Evolutionary conservation across 805 yeast species (phyloP).

Genomic region (Torulaspora maleeae): DNA sequence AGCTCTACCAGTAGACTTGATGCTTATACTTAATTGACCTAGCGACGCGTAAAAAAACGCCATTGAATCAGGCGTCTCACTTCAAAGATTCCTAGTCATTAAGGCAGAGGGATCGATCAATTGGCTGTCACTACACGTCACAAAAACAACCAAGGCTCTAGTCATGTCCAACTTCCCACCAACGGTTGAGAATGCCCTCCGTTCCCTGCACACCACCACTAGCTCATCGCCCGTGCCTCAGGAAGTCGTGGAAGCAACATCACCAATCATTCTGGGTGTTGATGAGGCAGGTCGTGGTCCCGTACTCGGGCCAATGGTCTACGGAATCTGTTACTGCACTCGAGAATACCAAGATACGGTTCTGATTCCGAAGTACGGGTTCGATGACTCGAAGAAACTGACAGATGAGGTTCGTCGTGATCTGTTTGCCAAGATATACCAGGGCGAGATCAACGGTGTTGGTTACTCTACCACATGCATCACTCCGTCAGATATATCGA

Average conservation of each 20-base stretch:
- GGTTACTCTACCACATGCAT: slow-evolving; percentile 88
- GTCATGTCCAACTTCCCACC: slow-evolving; percentile 21
- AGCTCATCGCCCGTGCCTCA: slow-evolving; percentile 49
- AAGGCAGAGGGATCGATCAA: slow-evolving; percentile 1
- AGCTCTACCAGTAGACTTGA: background rate
- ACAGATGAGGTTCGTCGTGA: slow-evolving; percentile 64
- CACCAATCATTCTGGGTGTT: slow-evolving; percentile 66
- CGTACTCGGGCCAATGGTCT: slow-evolving; percentile 96
- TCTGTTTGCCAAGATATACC: slow-evolving; percentile 56
- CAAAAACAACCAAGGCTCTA: background rate
- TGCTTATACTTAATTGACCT: background rate
- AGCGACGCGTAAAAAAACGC: background rate
- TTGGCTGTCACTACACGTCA: background rate
- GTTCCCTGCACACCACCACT: slow-evolving; percentile 40
- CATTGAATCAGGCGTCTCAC: background rate
- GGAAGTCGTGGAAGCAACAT: slow-evolving; percentile 34
- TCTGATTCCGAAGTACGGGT: slow-evolving; percentile 59
- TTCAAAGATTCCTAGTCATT: background rate
- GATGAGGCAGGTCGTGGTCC: slow-evolving; percentile 99
- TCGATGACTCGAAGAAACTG: slow-evolving; percentile 89
- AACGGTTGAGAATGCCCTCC: slow-evolving; percentile 25
- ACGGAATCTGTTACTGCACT: slow-evolving; percentile 77
- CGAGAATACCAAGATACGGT: slow-evolving; percentile 44
- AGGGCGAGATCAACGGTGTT: slow-evolving; percentile 49
- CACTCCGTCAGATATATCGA: slow-evolving; percentile 81